Evolutionary conservation across 2,329 filamentous ascomycete species (phyloP).

Genomic region (Ceratocystiopsis sp.): DNA sequence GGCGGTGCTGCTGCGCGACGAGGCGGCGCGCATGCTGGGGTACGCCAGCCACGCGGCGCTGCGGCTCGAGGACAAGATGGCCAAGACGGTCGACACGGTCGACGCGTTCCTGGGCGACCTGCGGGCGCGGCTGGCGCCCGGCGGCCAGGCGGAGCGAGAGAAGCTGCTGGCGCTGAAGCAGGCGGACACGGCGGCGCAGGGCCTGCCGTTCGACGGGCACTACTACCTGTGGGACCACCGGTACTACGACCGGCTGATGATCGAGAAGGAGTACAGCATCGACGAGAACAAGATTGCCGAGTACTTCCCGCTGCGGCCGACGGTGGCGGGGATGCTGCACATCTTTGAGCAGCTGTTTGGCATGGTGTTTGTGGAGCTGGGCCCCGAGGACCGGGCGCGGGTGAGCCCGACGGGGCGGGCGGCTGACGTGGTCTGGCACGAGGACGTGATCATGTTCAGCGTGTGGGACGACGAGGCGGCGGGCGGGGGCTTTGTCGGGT

Average conservation of each 20-base stretch:
- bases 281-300: constrained; percentile 68
- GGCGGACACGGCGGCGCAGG: constrained; percentile 43
- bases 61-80: constrained; percentile 72
- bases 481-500: constrained; percentile 59
- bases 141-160: constrained; percentile 52
- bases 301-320: constrained; percentile 64
- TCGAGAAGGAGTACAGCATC: constrained; percentile 64
- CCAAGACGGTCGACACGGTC: constrained; percentile 56
- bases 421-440: constrained; percentile 63
- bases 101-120: constrained; percentile 58
- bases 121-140: constrained; percentile 46
- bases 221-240: constrained; percentile 75
- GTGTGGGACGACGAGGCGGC: constrained; percentile 65
- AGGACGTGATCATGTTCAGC: constrained; percentile 66
- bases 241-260: constrained; percentile 65
- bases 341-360: constrained; percentile 77
- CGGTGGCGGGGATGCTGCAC: constrained; percentile 60
- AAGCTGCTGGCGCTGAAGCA: constrained; percentile 62
- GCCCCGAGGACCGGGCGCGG: constrained; percentile 43
- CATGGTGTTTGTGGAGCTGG: constrained; percentile 58
- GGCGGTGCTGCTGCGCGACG: constrained; percentile 57
- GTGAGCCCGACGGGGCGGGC: constrained; percentile 51
- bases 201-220: constrained; percentile 42
- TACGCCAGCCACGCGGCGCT: constrained; percentile 64
- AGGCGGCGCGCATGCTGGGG: constrained; percentile 58